Conservation (phyloP, 768 basidiomycete genomes). For the Tremella fuciformis region DNA sequence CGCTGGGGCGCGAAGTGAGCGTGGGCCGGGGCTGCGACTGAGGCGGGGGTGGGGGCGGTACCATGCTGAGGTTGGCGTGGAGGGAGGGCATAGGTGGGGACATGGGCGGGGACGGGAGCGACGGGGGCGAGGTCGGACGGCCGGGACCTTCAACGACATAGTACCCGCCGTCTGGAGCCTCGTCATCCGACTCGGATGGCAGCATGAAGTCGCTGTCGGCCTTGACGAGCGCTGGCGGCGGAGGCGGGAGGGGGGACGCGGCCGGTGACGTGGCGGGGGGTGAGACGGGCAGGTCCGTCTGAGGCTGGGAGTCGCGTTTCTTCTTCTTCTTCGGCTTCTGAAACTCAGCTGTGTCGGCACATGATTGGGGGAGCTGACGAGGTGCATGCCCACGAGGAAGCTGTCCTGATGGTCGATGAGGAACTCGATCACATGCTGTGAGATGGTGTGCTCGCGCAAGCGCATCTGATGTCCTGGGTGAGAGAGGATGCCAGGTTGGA, state of each 20-base stretch:
- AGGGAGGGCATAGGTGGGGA: background rate
- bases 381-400: slow-evolving; percentile 70
- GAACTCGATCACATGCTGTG: slow-evolving; percentile 88
- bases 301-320: slow-evolving; percentile 8
- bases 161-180: slow-evolving; percentile 46
- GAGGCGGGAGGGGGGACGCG: background rate
- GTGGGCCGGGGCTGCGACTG: slow-evolving; percentile 2
- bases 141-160: slow-evolving; percentile 36
- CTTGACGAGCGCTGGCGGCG: slow-evolving; percentile 31
- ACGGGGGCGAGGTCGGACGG: slow-evolving; percentile 15
- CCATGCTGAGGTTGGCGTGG: background rate
- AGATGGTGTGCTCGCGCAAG: slow-evolving; percentile 78
- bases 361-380: slow-evolving; percentile 26
- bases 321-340: slow-evolving; percentile 26
- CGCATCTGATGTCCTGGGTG: slow-evolving; percentile 82
- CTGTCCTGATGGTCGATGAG: slow-evolving; percentile 93
- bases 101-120: slow-evolving; percentile 1
- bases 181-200: slow-evolving; percentile 52
- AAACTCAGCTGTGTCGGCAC: background rate
- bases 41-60: slow-evolving; percentile 8
- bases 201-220: slow-evolving; percentile 48
- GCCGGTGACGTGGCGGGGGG: slow-evolving; percentile 5
- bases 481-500: slow-evolving; percentile 89
- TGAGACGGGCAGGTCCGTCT: background rate
- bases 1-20: no score